Percentiles rank a stretch among this genome's conserved stretches.
phyloP scores from a whole-genome alignment of 2,329 filamentous ascomycete species.

The Penicillium hesseltinei region DNA sequence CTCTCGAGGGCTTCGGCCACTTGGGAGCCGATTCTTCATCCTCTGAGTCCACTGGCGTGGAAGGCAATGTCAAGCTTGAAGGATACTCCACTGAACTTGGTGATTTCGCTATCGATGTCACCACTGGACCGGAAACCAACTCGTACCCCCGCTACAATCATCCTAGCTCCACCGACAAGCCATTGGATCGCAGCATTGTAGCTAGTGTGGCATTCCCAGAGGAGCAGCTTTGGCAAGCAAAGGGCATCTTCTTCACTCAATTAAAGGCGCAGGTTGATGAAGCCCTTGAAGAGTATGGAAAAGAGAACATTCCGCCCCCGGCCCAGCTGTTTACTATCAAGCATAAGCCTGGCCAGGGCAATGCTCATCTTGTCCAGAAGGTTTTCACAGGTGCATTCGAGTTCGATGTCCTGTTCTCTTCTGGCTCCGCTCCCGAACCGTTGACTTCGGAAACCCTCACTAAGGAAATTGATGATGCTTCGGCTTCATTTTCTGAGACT shows the following conservation, averaged over 20 bases:
- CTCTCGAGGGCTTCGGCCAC: conserved; percentile 71
- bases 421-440: conserved; percentile 60
- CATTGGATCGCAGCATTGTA: conserved; percentile 73
- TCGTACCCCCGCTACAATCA: conserved; percentile 58
- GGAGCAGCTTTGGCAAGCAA: conserved; percentile 79
- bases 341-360: conserved; percentile 62
- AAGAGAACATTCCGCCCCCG: conserved; percentile 72
- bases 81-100: conserved; percentile 73
- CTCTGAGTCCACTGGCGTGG: conserved; percentile 52
- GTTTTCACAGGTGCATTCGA: conserved; percentile 85
- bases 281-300: conserved; percentile 58
- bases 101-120: conserved; percentile 75
- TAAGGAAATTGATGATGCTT: conserved; percentile 64
- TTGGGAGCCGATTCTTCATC: conserved; percentile 59
- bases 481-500: conserved; percentile 68
- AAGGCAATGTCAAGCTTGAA: conserved; percentile 64
- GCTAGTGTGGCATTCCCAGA: conserved; percentile 65
- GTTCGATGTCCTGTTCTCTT: conserved; percentile 90
- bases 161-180: conserved; percentile 64
- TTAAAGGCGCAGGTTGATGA: conserved; percentile 64
- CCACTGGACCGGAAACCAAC: conserved; percentile 65
- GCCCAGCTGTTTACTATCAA: conserved; percentile 79
- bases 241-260: conserved; percentile 62
- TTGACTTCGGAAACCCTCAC: conserved; percentile 65
- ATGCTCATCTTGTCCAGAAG: conserved; percentile 86